Conservation (phyloP, 2,329 filamentous ascomycete genomes). For the Ascochyta koolunga region DNA sequence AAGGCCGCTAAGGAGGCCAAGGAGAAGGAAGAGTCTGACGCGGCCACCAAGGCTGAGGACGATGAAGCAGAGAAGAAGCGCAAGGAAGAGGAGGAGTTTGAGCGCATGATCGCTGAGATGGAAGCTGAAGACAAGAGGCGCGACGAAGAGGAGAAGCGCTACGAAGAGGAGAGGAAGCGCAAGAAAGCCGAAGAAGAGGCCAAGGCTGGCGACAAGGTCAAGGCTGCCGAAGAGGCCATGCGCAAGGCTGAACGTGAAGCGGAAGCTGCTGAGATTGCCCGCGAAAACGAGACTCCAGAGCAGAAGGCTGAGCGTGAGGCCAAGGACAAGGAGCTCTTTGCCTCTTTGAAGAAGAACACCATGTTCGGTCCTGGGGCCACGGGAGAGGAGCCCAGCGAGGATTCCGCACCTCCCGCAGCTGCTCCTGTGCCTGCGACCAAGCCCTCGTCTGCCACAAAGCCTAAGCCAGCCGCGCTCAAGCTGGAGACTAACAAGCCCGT, state of each 20-base stretch:
- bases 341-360: constrained; percentile 56
- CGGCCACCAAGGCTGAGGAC: constrained; percentile 48
- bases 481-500: constrained; percentile 84
- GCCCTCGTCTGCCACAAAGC: constrained; percentile 64
- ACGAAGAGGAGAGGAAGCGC: constrained; percentile 72
- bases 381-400: constrained; percentile 30
- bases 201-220: constrained; percentile 51
- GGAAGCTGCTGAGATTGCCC: constrained; percentile 54
- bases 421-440: constrained; percentile 35
- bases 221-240: constrained; percentile 60
- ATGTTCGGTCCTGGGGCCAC: constrained; percentile 54
- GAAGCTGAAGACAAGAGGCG: constrained; percentile 52
- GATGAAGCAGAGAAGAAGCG: constrained; percentile 45
- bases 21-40: constrained; percentile 51
- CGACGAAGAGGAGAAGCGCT: constrained; percentile 73
- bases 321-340: constrained; percentile 49
- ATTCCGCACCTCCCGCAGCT: constrained; percentile 57
- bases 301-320: constrained; percentile 50
- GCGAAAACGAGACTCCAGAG: constrained; percentile 50
- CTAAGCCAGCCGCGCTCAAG: constrained; percentile 88
- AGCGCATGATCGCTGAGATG: constrained; percentile 70
- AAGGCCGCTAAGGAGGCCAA: constrained; percentile 40
- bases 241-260: constrained; percentile 57
- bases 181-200: constrained; percentile 65
- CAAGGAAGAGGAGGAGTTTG: constrained; percentile 52